Conservation (phyloP, 768 basidiomycete genomes). For the Sporobolomyces phaffii region DNA sequence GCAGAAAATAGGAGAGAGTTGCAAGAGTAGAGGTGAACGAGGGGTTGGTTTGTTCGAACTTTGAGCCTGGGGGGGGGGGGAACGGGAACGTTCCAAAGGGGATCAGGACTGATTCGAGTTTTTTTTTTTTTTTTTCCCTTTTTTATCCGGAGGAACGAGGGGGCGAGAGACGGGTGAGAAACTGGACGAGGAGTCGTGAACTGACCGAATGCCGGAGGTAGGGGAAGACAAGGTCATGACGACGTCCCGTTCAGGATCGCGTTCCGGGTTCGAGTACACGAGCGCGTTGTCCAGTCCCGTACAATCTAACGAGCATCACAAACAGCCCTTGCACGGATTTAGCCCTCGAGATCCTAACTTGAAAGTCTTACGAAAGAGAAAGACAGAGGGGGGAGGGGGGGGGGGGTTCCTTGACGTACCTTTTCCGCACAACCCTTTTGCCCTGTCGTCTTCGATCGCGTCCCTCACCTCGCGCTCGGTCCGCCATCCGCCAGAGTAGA, state of each 20-base stretch:
- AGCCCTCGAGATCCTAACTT: no score
- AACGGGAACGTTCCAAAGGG: no score
- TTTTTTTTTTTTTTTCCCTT: no score
- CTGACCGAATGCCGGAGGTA: conserved; percentile 15
- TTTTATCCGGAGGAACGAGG: no score
- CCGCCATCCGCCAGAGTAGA: not conserved
- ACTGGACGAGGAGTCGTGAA: not conserved
- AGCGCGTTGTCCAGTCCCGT: conserved; percentile 14
- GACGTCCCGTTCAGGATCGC: not conserved
- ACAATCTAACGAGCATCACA: conserved; percentile 4
- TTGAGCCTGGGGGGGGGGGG: not conserved
- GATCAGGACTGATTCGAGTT: no score
- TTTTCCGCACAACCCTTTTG: not conserved
- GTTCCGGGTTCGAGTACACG: not conserved
- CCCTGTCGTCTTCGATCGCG: not conserved
- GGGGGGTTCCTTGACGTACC: not conserved
- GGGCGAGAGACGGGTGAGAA: not conserved
- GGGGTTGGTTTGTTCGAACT: conserved; percentile 16
- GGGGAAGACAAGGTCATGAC: not conserved
- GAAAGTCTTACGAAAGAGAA: no score
- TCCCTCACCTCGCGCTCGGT: not conserved
- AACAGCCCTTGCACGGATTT: no score
- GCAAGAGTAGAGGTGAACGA: conserved; percentile 16
- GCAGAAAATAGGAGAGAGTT: not conserved
- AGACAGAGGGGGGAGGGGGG: not conserved